Evolutionary conservation across 139 green algal genomes (phyloP).

Genomic region (Micromonas pusilla): DNA sequence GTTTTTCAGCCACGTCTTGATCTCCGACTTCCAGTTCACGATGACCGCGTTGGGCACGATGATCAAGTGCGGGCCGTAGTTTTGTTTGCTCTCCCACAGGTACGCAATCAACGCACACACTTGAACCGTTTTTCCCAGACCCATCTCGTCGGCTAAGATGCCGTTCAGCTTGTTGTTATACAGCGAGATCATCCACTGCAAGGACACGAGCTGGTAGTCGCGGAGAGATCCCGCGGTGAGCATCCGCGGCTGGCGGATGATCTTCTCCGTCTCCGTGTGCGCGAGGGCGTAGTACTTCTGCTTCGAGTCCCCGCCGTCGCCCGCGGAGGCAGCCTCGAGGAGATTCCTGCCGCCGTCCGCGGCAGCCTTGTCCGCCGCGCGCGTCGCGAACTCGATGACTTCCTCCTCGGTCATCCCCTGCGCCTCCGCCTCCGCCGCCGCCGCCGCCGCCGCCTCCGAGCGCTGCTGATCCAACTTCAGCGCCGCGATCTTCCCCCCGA

Average conservation of each 20-base stretch:
- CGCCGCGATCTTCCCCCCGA: conserved; percentile 62
- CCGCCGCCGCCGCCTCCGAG: conserved; percentile 43
- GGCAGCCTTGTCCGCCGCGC: conserved; percentile 49
- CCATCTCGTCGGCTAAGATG: conserved; percentile 97
- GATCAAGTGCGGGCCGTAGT: conserved; percentile 92
- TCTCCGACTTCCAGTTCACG: conserved; percentile 93
- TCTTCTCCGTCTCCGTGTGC: conserved; percentile 52
- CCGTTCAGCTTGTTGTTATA: conserved; percentile 96
- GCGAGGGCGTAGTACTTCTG: conserved; percentile 61
- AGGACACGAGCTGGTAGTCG: conserved; percentile 83
- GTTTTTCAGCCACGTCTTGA: conserved; percentile 79
- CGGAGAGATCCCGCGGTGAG: conserved; percentile 63
- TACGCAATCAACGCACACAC: conserved; percentile 91
- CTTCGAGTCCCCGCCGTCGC: conserved; percentile 1
- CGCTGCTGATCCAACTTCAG: conserved; percentile 57
- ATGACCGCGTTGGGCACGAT: conserved; percentile 97
- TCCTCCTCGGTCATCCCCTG: conserved; percentile 48
- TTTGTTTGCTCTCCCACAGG: conserved; percentile 91
- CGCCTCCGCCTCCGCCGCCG: conserved; percentile 49
- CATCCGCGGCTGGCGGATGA: conserved; percentile 62
- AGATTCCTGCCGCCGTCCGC: background rate
- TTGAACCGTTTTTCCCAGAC: conserved; percentile 91
- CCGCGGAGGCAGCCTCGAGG: conserved; percentile 4
- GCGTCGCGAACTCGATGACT: conserved; percentile 46
- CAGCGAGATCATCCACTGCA: conserved; percentile 95